phyloP scores from a whole-genome alignment of 768 basidiomycete species.

The Pleurotus giganteus region DNA sequence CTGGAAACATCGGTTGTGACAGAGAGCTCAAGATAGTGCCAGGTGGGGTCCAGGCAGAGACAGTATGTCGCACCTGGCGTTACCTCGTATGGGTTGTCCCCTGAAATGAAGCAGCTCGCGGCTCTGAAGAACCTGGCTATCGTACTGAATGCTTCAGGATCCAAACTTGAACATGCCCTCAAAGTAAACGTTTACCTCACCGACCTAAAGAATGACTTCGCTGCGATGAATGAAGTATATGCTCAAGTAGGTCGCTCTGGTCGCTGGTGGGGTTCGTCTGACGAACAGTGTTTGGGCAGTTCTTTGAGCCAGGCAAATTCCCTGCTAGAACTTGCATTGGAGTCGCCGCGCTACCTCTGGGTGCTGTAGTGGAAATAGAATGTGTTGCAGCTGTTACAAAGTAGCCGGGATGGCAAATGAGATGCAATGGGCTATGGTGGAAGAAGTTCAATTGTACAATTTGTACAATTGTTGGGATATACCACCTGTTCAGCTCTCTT shows the following conservation, averaged over 20 bases:
- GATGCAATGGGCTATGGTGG: no score
- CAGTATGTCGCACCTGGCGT: conserved; percentile 21
- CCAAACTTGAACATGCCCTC: conserved; percentile 37
- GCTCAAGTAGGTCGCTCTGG: conserved; percentile 23
- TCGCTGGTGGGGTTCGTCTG: neutral
- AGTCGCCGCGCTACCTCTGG: conserved; percentile 49
- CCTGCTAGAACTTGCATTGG: conserved; percentile 62
- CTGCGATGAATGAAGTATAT: conserved; percentile 39
- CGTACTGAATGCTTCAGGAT: conserved; percentile 40
- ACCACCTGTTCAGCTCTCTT: no score
- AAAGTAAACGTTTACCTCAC: conserved; percentile 42
- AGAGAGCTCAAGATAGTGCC: conserved; percentile 31
- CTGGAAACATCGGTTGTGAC: conserved; percentile 37
- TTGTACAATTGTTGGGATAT: neutral
- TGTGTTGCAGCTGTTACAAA: conserved; percentile 46
- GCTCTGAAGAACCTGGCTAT: conserved; percentile 37
- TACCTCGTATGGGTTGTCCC: neutral
- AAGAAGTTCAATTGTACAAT: neutral
- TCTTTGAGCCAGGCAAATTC: conserved; percentile 40
- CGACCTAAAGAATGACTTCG: conserved; percentile 35
- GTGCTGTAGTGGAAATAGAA: conserved; percentile 60
- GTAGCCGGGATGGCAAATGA: neutral
- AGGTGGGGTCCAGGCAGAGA: conserved; percentile 32
- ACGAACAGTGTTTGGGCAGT: conserved; percentile 27
- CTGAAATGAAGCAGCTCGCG: conserved; percentile 24